A percentile compares a stretch with the other conserved stretches of the same genome.
Evolutionary conservation across 345 rosid genomes (phyloP).

Genomic region (Euphorbia pulcherrima): DNA sequence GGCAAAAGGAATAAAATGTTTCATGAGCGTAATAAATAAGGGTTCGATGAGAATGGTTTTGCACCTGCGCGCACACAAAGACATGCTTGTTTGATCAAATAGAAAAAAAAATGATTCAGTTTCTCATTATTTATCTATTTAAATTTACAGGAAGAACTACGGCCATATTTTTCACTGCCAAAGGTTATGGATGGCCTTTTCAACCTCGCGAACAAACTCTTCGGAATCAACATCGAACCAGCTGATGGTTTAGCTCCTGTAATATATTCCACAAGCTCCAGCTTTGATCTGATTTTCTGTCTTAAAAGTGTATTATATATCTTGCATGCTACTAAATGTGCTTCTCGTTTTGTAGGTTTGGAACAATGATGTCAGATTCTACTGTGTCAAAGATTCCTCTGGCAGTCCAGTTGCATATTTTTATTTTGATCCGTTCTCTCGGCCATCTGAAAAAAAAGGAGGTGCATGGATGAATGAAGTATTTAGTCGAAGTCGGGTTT

Average conservation of each 20-base stretch:
- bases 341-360: slow-evolving; percentile 58
- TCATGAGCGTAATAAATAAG: too few relatives aligned
- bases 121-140: slow-evolving; percentile 2
- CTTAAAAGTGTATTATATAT: slow-evolving; percentile 4
- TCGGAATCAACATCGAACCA: slow-evolving; percentile 66
- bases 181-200: slow-evolving; percentile 87
- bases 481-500: slow-evolving; percentile 63
- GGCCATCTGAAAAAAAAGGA: slow-evolving; percentile 81
- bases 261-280: slow-evolving; percentile 24
- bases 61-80: too few relatives aligned
- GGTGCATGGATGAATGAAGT: slow-evolving; percentile 98
- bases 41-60: too few relatives aligned
- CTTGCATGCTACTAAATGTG: slow-evolving; percentile 16
- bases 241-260: slow-evolving; percentile 97
- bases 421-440: slow-evolving; percentile 94
- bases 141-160: slow-evolving; percentile 67
- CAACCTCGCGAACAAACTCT: slow-evolving; percentile 61
- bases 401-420: slow-evolving; percentile 80
- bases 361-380: slow-evolving; percentile 81
- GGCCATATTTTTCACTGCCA: slow-evolving; percentile 85
- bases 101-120: neutral
- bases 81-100: neutral
- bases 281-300: neutral
- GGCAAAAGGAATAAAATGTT: too few relatives aligned
- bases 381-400: slow-evolving; percentile 71